Base-by-base conservation (phyloP, 2,329 filamentous ascomycete genomes). In the Pezicula neosporulosa region DNA sequence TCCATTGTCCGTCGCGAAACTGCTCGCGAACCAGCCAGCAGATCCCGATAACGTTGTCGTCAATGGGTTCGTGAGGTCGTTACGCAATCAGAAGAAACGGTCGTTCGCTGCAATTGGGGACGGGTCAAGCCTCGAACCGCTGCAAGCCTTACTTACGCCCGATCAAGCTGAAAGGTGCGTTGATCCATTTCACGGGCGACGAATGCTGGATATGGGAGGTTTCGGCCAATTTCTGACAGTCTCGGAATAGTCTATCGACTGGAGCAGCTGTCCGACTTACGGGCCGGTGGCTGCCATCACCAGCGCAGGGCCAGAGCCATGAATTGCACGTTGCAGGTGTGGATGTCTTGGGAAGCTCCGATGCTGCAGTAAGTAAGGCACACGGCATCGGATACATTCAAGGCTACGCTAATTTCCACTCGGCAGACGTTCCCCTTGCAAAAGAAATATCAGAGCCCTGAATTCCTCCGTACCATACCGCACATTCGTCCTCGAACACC, bases 401-500 rank as follows among this genome's bases (percentile, higher is more conserved):
- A 54, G 51, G 28, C 37, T 49, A 36, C 42, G 27, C 58, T 66
- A 48, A 64, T 46, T 57, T 52, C 42, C 33, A 38, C 30, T 6
- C 50, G 49, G 27, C 64, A 97, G 89, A 89, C 86, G 56, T 96
- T 90, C 66, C 94, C 94, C 3, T 83, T 99, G 21, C 94, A 99
- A 71, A 96, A 96, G 71, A 97, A 97, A 72, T 96, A 94, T 62
- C 92, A 97, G 62, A 90, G 86, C 5, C 77, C 87, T 47, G 93
- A 97, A 66, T 97, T 87, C 68, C 81, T 99, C 55, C 87, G 94
- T 52, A 88, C 87, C 12, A 80, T 96, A 48, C 90, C 93, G 46
- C 94, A 99, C 71, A 78, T 99, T 53, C 87, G 94, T 52, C 74
- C 88, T 57, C 87, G 93, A 62, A 85, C 90, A 16, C 89, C 90